phyloP scores from a whole-genome alignment of 306 rosid genomes.

The Dalbergia cochinchinensis region DNA sequence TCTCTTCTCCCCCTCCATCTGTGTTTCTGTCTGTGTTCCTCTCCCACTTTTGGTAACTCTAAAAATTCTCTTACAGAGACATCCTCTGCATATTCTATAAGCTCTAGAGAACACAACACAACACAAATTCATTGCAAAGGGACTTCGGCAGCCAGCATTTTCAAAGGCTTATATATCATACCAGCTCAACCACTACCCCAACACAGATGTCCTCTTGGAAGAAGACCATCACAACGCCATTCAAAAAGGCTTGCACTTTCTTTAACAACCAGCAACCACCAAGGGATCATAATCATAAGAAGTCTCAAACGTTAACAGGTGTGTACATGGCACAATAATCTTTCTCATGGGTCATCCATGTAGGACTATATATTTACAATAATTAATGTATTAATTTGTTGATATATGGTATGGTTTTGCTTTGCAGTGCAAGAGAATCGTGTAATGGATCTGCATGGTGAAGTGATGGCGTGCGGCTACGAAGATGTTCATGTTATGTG shows the following conservation, averaged over 20 bases:
- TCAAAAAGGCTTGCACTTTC: conserved; percentile 86
- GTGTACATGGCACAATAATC: not conserved
- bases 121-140: conserved; percentile 5
- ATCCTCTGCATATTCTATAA: conserved; percentile 22
- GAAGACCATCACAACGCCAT: conserved; percentile 88
- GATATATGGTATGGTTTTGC: not conserved
- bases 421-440: conserved; percentile 67
- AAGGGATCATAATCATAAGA: conserved; percentile 69
- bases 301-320: conserved; percentile 69
- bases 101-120: conserved; percentile 1
- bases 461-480: conserved; percentile 94
- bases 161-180: not conserved
- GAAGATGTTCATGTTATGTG: conserved; percentile 99
- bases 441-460: conserved; percentile 82
- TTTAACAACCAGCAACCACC: conserved; percentile 78
- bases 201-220: conserved; percentile 85
- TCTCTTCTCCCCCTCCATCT: conserved; percentile 32
- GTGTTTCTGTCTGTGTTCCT: not conserved
- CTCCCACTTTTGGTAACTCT: not conserved
- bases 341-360: not conserved
- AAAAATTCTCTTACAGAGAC: not conserved
- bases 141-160: not conserved
- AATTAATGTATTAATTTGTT: not conserved
- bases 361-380: not conserved
- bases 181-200: not conserved